Percentiles rank a stretch among this genome's conserved stretches.
phyloP scores from a whole-genome alignment of 768 basidiomycete genomes.

The Russula foetens region DNA sequence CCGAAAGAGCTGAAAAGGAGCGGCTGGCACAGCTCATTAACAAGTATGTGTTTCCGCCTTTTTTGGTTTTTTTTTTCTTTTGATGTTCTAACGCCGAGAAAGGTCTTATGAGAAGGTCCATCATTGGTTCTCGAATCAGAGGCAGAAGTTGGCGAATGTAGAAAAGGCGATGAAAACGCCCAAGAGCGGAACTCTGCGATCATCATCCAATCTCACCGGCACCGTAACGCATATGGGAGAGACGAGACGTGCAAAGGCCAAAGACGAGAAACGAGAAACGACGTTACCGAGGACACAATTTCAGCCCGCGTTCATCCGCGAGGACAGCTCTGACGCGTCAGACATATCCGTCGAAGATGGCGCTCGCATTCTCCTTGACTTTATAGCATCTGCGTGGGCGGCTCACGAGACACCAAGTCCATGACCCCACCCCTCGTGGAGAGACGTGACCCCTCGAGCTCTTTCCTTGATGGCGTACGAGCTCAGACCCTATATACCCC shows the following conservation, averaged over 20 bases:
- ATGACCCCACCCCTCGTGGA: no score
- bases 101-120: conserved; percentile 13
- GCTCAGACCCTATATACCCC: conserved; percentile 6
- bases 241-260: neutral
- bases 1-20: conserved; percentile 13
- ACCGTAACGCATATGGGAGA: neutral
- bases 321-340: conserved; percentile 4
- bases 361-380: conserved; percentile 12
- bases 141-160: conserved; percentile 12
- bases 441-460: neutral
- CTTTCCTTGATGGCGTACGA: neutral
- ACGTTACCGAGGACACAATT: neutral
- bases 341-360: conserved; percentile 14
- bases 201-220: neutral
- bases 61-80: neutral
- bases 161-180: neutral
- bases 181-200: neutral
- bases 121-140: conserved; percentile 17
- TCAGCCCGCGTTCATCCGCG: neutral
- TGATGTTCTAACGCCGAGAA: neutral
- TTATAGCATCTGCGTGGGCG: conserved; percentile 4
- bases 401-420: conserved; percentile 1
- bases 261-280: neutral
- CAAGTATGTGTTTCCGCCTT: neutral
- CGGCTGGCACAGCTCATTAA: conserved; percentile 11